Evolutionary conservation across 1,139 yeast species (phyloP).

Genomic region (Candida glucosophila): DNA sequence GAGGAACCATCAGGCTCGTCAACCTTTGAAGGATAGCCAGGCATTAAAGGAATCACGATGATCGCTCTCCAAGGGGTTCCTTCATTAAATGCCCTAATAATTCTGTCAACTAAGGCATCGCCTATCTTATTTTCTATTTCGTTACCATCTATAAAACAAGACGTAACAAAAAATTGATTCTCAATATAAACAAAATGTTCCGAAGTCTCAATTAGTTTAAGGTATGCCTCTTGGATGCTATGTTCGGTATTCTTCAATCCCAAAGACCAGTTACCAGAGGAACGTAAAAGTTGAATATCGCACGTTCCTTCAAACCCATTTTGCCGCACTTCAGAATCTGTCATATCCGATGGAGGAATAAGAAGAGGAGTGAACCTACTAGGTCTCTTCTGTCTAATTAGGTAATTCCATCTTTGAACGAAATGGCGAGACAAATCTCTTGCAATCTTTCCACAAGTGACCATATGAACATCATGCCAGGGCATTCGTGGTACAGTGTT

Average conservation of each 20-base stretch:
- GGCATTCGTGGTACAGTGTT: conserved; percentile 87
- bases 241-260: conserved; percentile 81
- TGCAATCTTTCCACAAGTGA: conserved; percentile 92
- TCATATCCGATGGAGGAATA: conserved; percentile 85
- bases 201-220: conserved; percentile 82
- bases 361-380: conserved; percentile 87
- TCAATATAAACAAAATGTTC: conserved; percentile 92
- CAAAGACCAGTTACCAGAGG: conserved; percentile 88
- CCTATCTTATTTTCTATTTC: conserved; percentile 86
- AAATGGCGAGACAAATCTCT: conserved; percentile 90
- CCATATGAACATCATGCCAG: conserved; percentile 99
- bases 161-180: conserved; percentile 86
- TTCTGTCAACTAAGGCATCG: conserved; percentile 92
- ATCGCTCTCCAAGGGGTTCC: conserved; percentile 83
- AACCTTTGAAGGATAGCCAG: conserved; percentile 92
- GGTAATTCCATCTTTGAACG: conserved; percentile 95
- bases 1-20: conserved; percentile 92
- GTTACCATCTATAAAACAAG: conserved; percentile 80
- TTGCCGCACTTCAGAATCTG: conserved; percentile 57
- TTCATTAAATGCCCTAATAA: conserved; percentile 75
- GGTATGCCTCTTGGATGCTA: conserved; percentile 87
- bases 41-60: conserved; percentile 90
- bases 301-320: conserved; percentile 77
- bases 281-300: conserved; percentile 81
- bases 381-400: conserved; percentile 87